phyloP scores from a whole-genome alignment of 345 rosid species.

The Carallia pectinifolia region DNA sequence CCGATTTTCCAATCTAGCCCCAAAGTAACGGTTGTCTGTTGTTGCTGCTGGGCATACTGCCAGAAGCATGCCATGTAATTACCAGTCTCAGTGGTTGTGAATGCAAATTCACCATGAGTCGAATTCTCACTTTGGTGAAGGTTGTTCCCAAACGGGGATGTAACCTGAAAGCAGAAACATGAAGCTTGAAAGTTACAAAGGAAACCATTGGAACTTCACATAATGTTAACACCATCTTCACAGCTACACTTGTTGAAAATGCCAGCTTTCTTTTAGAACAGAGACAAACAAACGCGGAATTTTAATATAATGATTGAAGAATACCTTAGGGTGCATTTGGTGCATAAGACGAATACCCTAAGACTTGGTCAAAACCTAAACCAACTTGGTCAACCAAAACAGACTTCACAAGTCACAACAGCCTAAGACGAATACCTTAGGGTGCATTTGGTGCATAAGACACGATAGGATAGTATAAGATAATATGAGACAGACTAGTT shows the following conservation, averaged over 20 bases:
- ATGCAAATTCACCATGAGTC: constrained; percentile 69
- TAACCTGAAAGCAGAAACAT: constrained; percentile 46
- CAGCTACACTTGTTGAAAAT: neutral
- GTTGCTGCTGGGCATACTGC: constrained; percentile 40
- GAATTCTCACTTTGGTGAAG: constrained; percentile 58
- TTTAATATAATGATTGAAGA: no score
- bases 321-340: no score
- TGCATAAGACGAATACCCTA: no score
- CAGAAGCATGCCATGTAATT: constrained; percentile 75
- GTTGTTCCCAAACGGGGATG: constrained; percentile 75
- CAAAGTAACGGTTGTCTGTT: constrained; percentile 43
- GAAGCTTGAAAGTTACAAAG: neutral
- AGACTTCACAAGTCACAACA: no score
- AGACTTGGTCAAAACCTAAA: no score
- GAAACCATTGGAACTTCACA: constrained; percentile 1
- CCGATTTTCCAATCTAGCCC: constrained; percentile 90
- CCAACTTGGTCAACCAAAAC: neutral
- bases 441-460: no score
- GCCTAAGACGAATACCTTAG: no score
- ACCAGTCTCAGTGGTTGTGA: constrained; percentile 71
- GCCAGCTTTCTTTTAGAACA: neutral
- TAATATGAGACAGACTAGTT: no score
- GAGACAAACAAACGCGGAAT: no score
- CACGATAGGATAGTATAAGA: no score
- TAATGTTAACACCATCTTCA: neutral